phyloP scores from a whole-genome alignment of 2,329 filamentous ascomycete genomes.

The Epichloe amarillans region DNA sequence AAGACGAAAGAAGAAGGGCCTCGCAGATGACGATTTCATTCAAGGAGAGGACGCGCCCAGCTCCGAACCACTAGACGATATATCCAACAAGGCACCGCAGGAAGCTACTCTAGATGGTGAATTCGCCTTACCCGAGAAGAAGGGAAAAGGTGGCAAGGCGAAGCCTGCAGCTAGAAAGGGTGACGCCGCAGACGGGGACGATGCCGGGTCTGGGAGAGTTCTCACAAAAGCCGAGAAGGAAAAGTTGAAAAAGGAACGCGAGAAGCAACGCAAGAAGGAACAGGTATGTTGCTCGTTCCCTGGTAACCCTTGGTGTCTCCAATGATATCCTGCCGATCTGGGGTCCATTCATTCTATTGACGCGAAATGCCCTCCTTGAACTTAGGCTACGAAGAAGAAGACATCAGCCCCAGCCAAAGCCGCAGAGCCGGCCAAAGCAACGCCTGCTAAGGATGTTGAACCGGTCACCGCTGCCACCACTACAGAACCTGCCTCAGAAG shows the following conservation, averaged over 20 bases:
- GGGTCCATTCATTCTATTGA: neutral
- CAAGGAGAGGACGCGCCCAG: slow-evolving; percentile 46
- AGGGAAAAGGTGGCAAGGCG: slow-evolving; percentile 45
- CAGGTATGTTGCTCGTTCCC: slow-evolving; percentile 42
- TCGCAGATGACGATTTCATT: slow-evolving; percentile 52
- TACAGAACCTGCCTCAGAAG: slow-evolving; percentile 27
- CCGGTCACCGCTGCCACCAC: slow-evolving; percentile 29
- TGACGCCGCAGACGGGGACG: slow-evolving; percentile 38
- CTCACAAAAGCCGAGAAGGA: slow-evolving; percentile 99
- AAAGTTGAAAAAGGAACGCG: slow-evolving; percentile 91
- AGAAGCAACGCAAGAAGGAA: slow-evolving; percentile 98
- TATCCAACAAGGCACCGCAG: slow-evolving; percentile 53
- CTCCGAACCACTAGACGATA: slow-evolving; percentile 21
- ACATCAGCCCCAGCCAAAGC: slow-evolving; percentile 23
- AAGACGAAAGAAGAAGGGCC: slow-evolving; percentile 84
- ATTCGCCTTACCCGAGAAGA: slow-evolving; percentile 71
- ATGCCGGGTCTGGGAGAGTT: slow-evolving; percentile 49
- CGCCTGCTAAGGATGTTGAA: slow-evolving; percentile 29
- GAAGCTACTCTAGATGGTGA: slow-evolving; percentile 79
- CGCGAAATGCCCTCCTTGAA: neutral
- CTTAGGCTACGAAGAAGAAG: slow-evolving; percentile 72
- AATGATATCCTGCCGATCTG: neutral
- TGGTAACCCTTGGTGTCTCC: neutral
- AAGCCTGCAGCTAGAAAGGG: slow-evolving; percentile 29
- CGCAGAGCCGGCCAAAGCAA: slow-evolving; percentile 16